These are phyloP conservation scores for Umbellularia californica DNA, from an alignment of 164 flowering plant species.

Conservation along the genomic window DNA sequence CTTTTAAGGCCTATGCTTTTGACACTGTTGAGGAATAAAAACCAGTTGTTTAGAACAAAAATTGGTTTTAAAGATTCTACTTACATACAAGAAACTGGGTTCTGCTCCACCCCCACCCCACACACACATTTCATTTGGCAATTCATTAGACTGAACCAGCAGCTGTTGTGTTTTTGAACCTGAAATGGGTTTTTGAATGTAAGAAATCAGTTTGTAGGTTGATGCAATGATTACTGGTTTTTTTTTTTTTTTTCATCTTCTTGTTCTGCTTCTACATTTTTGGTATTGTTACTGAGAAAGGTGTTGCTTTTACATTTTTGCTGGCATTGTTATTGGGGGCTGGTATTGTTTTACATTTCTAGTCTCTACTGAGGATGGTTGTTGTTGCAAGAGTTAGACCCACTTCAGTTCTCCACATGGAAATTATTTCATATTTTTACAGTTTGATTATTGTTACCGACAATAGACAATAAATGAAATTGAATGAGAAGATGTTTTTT, in stretches of 20 bases:
- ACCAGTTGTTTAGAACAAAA: not conserved
- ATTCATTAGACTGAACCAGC: not conserved
- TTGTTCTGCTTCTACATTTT: not conserved
- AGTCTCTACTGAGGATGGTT: not conserved
- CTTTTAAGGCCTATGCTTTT: not conserved
- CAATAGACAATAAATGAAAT: not conserved
- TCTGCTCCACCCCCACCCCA: not conserved
- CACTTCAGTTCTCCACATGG: not conserved
- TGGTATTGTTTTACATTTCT: not conserved
- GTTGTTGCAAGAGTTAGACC: conserved; percentile 5
- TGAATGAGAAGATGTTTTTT: not conserved
- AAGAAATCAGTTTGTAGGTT: not conserved
- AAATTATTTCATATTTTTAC: not conserved
- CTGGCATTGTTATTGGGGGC: not conserved
- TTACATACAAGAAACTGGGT: not conserved
- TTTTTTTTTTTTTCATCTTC: not conserved
- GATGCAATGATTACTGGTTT: not conserved
- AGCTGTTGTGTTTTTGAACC: not conserved
- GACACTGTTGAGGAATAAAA: not conserved
- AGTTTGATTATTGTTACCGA: not conserved
- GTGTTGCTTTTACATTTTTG: not conserved
- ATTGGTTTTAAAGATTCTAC: not conserved
- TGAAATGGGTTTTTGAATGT: conserved; percentile 1
- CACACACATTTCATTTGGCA: not conserved
- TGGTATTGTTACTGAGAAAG: no score